A percentile compares a stretch with the other conserved stretches of the same genome.
Evolutionary conservation across 139 green algal genomes (phyloP).

Genomic region (Edaphochlamys debaryana): DNA sequence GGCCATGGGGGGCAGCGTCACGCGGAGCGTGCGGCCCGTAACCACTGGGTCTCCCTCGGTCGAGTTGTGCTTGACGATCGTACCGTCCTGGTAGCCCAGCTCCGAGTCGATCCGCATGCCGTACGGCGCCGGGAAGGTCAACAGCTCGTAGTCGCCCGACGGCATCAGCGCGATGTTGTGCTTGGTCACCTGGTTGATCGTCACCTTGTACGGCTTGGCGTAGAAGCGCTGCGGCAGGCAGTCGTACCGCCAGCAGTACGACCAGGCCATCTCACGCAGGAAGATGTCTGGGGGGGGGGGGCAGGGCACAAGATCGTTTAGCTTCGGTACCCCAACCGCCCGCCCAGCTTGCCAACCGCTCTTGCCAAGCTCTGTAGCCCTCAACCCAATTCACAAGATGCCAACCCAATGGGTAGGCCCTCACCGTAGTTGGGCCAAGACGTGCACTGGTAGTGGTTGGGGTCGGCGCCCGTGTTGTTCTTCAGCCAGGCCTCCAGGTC

Average conservation of each 20-base stretch:
- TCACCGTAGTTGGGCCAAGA: conserved; percentile 32
- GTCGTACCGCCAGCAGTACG: conserved; percentile 28
- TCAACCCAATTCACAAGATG: background rate
- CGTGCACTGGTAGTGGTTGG: background rate
- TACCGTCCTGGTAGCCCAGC: background rate
- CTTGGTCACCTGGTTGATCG: conserved; percentile 5
- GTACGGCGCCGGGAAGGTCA: conserved; percentile 8
- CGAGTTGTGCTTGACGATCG: background rate
- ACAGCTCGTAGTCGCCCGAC: background rate
- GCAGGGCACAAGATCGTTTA: background rate
- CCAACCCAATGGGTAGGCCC: background rate
- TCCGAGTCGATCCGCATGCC: conserved; percentile 17
- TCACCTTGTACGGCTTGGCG: conserved; percentile 27
- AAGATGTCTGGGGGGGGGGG: background rate
- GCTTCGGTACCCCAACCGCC: too few relatives aligned
- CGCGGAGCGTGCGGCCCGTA: background rate
- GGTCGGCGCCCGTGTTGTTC: too few relatives aligned
- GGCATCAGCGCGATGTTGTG: conserved; percentile 46
- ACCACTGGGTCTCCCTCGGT: background rate
- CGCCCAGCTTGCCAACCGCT: too few relatives aligned
- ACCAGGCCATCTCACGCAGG: background rate
- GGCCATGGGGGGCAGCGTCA: background rate
- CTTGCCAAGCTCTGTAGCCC: too few relatives aligned
- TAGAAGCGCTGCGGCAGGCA: background rate
- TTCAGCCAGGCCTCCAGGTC: background rate